Conservation (phyloP, 306 rosid genomes). For the Mimosa pudica region DNA sequence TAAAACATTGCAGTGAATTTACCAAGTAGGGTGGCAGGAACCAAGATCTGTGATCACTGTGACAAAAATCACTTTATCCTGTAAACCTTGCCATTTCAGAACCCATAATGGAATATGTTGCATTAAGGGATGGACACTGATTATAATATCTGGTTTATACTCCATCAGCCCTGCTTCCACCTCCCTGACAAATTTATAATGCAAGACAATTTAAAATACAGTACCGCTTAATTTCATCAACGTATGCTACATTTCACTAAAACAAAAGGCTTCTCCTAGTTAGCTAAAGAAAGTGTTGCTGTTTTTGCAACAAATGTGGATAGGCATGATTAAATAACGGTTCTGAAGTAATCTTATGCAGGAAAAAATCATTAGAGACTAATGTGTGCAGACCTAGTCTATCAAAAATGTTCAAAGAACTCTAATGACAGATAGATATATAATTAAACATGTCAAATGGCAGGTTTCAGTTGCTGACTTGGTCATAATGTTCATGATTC, state of each 20-base stretch:
- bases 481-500: neutral
- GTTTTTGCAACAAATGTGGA: conserved; percentile 19
- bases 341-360: conserved; percentile 36
- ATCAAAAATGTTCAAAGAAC: neutral
- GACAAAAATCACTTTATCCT: conserved; percentile 83
- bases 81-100: conserved; percentile 97
- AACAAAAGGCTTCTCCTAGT: conserved; percentile 15
- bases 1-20: conserved; percentile 25
- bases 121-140: conserved; percentile 98
- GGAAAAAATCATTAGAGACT: neutral
- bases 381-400: neutral
- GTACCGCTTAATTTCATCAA: conserved; percentile 8
- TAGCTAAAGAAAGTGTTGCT: conserved; percentile 3
- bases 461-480: neutral
- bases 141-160: conserved; percentile 89
- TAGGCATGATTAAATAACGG: conserved; percentile 27
- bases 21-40: conserved; percentile 97
- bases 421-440: neutral
- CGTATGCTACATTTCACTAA: neutral
- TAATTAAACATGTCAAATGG: neutral
- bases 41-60: conserved; percentile 91
- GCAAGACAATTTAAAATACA: conserved; percentile 30
- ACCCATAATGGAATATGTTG: conserved; percentile 99
- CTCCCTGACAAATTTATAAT: conserved; percentile 59
- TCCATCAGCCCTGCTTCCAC: conserved; percentile 98